Evolutionary conservation across 495 filamentous ascomycete species (phyloP), one percentile per base, ranked within the genome.

Genomic region (Penicillium verhagenii): DNA sequence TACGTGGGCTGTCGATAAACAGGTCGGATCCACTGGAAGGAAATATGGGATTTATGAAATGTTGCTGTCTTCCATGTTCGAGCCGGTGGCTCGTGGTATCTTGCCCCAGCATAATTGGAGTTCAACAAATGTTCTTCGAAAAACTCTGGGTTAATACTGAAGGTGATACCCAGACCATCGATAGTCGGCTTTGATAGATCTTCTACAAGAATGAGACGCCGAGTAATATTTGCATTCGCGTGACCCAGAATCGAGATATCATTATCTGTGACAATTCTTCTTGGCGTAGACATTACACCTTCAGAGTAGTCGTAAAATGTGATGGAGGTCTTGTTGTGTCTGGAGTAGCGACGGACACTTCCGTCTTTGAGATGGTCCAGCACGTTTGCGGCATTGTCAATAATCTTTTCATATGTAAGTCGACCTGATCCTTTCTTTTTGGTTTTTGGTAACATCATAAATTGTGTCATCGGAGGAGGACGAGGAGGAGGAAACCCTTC

Each of bases 51-150:
- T 26, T 60, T 60, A 1, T 37, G 6, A 3, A 60, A 28, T 3
- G 47, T 42, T 6, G 47, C 43, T 14, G 57, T 60, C 2, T 24
- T 37, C 57, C 57, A 60, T 8, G 28, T 52, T 14, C 33, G 25
- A 13, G 57, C 24, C 16, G 57, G 24, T 29, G 29, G 33, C 42
- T 47, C 42, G 11, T 55, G 19, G n/a, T 40, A 54, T 2, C 55
- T 23, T 0, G 40, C 31, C 0, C 47, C 57, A 1, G 42, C 28
- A 49, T 60, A 60, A 4, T 48, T 48, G 4, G 57, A 55, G 47
- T 60, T 52, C 1, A 60, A 47, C 23, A 60, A 28, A 33, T 60
- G 57, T 35, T 60, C 52, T 21, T 60, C 57, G 33, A 60, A 60
- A 14, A 60, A 60, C 20, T 55, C 52, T 3, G 57, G 57, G 21